Base-by-base conservation (phyloP, 2,329 filamentous ascomycete species). In the Aphanocladium album region DNA sequence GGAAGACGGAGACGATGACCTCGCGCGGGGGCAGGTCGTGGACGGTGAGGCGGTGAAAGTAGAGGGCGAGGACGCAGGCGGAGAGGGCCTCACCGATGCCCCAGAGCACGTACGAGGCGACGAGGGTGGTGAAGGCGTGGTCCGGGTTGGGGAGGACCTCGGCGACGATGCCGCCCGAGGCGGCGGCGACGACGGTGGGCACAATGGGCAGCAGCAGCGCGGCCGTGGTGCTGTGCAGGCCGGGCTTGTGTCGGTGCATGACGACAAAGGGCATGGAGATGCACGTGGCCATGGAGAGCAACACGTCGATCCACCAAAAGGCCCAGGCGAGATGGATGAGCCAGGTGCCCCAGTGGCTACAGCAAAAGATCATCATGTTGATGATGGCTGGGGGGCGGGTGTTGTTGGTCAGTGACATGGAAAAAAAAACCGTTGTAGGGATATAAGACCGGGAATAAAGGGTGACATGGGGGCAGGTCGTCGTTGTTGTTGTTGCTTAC, bases 21-120 rank as follows among this genome's bases (percentile, higher is more conserved):
- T 89, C 88, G 53, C 82, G 79, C 1, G 86, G 82, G 0, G 87
- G 87, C 16, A 90, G 77, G 43, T 85, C 84, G 71, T 90, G 83
- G 2, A 90, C 71, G 4, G 83, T 85, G 11, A 91, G 77, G 12
- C 88, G 84, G 62, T 88, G 84, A 68, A 89, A 89, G 72, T 90
- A 91, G 41, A 90, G 80, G 12, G 83, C 84, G 27, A 90, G 74
- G 21, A 89, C 80, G 46, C 81, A 79, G 71, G 86, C 80, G 1
- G 86, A 83, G 55, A 90, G 77, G 37, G 71, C 71, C 65, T 75
- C 79, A 5, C 86, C 84, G 61, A 85, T 83, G 0, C 87, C 87
- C 86, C 85, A 90, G 64, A 90, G 81, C 17, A 89, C 75, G 68
- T 90, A 91, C 3, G 80, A 86, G 17, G 77, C 77, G n/a, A 89